These are phyloP conservation scores for Citrus medica DNA, from an alignment of 345 rosid species.

Conservation along the genomic window DNA sequence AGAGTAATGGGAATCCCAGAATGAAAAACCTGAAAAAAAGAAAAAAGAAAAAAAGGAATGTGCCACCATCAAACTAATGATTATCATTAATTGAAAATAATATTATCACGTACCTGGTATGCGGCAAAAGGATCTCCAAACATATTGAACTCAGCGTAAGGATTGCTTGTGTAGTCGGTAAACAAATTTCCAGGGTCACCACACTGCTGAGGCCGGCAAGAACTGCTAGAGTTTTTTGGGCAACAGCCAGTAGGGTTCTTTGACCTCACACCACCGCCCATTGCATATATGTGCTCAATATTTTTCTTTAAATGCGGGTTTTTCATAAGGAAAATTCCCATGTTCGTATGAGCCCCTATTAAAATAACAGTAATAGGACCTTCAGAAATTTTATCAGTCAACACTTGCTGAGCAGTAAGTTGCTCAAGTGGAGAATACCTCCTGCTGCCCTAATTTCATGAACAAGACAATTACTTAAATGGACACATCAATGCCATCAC, in stretches of 20 bases:
- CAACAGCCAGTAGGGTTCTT: slow-evolving; percentile 68
- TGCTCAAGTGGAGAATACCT: slow-evolving; percentile 69
- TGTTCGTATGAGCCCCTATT: slow-evolving; percentile 73
- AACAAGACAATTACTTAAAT: slow-evolving; percentile 2
- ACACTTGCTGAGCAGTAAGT: slow-evolving; percentile 77
- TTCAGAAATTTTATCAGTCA: slow-evolving; percentile 56
- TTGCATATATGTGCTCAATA: slow-evolving; percentile 64
- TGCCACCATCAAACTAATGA: not conserved
- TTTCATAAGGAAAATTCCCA: slow-evolving; percentile 73
- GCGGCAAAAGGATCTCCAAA: slow-evolving; percentile 90
- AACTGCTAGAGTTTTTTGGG: slow-evolving; percentile 34
- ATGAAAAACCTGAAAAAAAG: slow-evolving; percentile 59
- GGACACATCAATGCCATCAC: not conserved
- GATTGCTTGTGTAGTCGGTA: slow-evolving; percentile 68
- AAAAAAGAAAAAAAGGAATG: not conserved
- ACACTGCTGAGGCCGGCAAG: slow-evolving; percentile 60
- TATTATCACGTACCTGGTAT: slow-evolving; percentile 49
- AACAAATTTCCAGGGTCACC: slow-evolving; percentile 70
- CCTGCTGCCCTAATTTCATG: slow-evolving; percentile 65
- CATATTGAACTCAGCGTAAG: slow-evolving; percentile 86
- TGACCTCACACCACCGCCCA: slow-evolving; percentile 89
- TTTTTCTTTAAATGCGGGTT: slow-evolving; percentile 73
- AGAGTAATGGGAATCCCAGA: slow-evolving; percentile 82
- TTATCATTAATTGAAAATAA: not conserved
- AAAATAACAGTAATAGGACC: slow-evolving; percentile 63